A percentile compares a stretch with the other conserved stretches of the same genome.
Conservation (phyloP, 2,329 filamentous ascomycete species). For the Annulohypoxylon truncatum region DNA sequence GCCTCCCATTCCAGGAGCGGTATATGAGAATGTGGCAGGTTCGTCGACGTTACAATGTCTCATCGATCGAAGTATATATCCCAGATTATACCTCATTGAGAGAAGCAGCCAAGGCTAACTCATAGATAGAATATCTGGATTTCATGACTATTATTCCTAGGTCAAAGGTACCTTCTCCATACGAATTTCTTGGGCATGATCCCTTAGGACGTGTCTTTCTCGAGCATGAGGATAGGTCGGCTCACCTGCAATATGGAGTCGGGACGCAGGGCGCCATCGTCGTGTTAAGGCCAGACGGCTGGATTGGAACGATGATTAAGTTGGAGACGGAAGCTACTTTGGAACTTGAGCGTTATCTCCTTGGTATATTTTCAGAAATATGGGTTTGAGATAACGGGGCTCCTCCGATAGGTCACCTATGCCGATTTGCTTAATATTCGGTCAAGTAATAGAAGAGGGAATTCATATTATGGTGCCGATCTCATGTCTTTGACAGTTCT, state of each 20-base stretch:
- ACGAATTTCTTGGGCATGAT: constrained; percentile 34
- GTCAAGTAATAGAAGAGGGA: too few species aligned
- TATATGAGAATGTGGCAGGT: constrained; percentile 15
- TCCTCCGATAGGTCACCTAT: too few species aligned
- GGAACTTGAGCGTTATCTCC: constrained; percentile 34
- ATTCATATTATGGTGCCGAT: too few species aligned
- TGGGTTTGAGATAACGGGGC: not conserved
- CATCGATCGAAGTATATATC: constrained; percentile 6
- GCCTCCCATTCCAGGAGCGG: constrained; percentile 1
- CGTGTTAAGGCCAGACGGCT: constrained; percentile 45
- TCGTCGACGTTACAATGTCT: constrained; percentile 28
- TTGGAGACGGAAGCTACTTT: not conserved
- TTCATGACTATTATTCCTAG: constrained; percentile 42
- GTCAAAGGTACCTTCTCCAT: constrained; percentile 30
- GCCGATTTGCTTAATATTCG: too few species aligned
- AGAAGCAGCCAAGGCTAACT: not conserved
- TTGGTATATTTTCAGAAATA: not conserved
- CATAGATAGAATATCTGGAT: constrained; percentile 22
- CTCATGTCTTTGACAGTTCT: too few species aligned
- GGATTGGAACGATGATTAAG: constrained; percentile 39
- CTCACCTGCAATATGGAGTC: constrained; percentile 40
- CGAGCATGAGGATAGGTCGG: constrained; percentile 24
- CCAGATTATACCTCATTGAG: not conserved
- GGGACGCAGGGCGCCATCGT: constrained; percentile 36
- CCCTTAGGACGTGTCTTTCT: constrained; percentile 40